Conservation (phyloP, 768 basidiomycete genomes). For the Leucogyrophana mollusca region DNA sequence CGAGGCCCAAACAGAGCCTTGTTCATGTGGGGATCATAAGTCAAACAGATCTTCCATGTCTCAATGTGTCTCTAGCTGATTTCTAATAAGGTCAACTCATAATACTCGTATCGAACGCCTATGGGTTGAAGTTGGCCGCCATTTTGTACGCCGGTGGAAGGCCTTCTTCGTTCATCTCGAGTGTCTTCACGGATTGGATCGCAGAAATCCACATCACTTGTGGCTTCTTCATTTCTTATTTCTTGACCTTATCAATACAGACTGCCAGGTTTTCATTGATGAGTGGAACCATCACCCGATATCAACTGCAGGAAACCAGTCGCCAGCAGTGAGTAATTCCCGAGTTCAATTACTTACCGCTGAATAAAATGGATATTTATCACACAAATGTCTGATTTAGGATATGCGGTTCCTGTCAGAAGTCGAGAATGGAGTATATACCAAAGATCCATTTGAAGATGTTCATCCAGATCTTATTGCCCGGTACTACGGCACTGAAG, state of each 20-base stretch:
- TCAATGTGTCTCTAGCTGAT: not conserved
- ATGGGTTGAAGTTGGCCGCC: constrained; percentile 26
- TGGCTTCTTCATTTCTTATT: constrained; percentile 8
- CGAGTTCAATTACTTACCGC: too few species aligned
- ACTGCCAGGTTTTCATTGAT: not conserved
- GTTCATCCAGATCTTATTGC: too few species aligned
- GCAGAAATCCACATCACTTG: constrained; percentile 12
- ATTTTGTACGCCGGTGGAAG: constrained; percentile 25
- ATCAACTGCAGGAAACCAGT: not conserved
- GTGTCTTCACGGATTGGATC: constrained; percentile 18
- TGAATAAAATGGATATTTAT: too few species aligned
- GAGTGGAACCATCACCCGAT: constrained; percentile 5
- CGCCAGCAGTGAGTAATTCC: too few species aligned
- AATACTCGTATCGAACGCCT: constrained; percentile 27
- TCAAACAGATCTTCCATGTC: too few species aligned
- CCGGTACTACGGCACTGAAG: too few species aligned
- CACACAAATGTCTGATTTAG: too few species aligned
- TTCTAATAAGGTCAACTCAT: constrained; percentile 14
- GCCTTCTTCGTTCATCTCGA: constrained; percentile 25
- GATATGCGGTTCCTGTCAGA: too few species aligned
- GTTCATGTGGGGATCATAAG: constrained; percentile 38
- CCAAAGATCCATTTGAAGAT: too few species aligned
- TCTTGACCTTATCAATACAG: not conserved
- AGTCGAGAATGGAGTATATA: too few species aligned
- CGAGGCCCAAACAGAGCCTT: constrained; percentile 22